Conservation (phyloP, 441 rosid genomes). For the Viola pubescens region DNA sequence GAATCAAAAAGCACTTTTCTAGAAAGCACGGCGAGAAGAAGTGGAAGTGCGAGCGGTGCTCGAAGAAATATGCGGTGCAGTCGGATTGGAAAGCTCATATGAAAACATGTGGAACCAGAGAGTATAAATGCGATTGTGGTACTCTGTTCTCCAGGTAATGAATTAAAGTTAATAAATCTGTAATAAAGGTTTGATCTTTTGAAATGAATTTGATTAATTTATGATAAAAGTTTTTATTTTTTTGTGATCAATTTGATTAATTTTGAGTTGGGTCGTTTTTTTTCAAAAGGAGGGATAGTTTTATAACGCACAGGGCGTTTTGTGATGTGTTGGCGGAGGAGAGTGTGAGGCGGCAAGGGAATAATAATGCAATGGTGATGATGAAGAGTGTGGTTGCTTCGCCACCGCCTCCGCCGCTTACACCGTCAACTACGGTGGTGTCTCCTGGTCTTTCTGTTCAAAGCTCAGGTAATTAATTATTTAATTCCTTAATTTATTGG, state of each 20-base stretch:
- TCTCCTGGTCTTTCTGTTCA: constrained; percentile 60
- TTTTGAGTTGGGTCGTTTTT: not conserved
- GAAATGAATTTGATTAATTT: not conserved
- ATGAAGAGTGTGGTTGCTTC: constrained; percentile 24
- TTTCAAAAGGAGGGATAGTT: constrained; percentile 60
- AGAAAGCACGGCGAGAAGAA: constrained; percentile 75
- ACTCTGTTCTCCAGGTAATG: constrained; percentile 56
- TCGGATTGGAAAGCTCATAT: constrained; percentile 82
- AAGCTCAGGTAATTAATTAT: constrained; percentile 40
- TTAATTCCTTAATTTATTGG: not conserved
- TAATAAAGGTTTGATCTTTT: not conserved
- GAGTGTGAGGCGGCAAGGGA: constrained; percentile 30
- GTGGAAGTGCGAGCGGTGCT: constrained; percentile 71
- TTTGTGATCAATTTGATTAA: not conserved
- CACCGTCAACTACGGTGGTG: constrained; percentile 48
- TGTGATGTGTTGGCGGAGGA: constrained; percentile 70
- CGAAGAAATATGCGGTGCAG: constrained; percentile 67
- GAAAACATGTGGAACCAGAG: constrained; percentile 66
- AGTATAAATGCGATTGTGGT: constrained; percentile 70
- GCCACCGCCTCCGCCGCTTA: constrained; percentile 50
- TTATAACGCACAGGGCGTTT: constrained; percentile 62
- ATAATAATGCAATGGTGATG: constrained; percentile 5
- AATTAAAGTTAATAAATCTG: not conserved
- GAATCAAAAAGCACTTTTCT: constrained; percentile 65
- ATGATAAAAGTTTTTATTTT: not conserved